Evolutionary conservation across 176 grass and related monocot genomes (phyloP).

Genomic region (Eragrostis curvula): DNA sequence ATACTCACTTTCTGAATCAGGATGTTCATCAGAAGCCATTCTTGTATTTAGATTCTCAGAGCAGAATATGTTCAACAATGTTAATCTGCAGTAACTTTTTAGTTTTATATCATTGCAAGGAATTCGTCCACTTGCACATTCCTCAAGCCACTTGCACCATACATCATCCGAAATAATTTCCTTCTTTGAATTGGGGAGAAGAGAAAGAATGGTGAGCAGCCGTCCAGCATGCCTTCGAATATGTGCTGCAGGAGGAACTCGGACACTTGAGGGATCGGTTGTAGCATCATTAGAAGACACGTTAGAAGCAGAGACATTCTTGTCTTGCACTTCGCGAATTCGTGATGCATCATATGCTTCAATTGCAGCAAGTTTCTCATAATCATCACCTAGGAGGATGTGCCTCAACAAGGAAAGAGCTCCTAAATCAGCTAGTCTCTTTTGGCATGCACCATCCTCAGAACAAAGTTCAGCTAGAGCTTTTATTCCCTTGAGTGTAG

Average conservation of each 20-base stretch:
- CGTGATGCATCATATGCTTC: conserved; percentile 95
- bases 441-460: conserved; percentile 78
- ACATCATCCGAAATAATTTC: conserved; percentile 70
- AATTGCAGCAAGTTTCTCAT: conserved; percentile 95
- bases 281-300: conserved; percentile 54
- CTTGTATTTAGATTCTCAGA: conserved; percentile 45
- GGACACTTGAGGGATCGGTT: conserved; percentile 72
- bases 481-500: conserved; percentile 92
- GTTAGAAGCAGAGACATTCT: conserved; percentile 46
- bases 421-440: conserved; percentile 83
- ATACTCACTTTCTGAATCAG: conserved; percentile 50
- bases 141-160: conserved; percentile 94
- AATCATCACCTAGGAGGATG: conserved; percentile 89
- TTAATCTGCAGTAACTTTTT: conserved; percentile 83
- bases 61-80: conserved; percentile 72
- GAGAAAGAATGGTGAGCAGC: conserved; percentile 83
- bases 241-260: conserved; percentile 89
- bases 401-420: conserved; percentile 73
- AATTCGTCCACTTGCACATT: conserved; percentile 74
- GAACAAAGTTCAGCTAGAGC: conserved; percentile 92
- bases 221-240: conserved; percentile 89
- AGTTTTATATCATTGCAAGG: conserved; percentile 86
- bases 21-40: conserved; percentile 45
- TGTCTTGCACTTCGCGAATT: conserved; percentile 67
- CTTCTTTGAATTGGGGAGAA: conserved; percentile 78